phyloP scores from a whole-genome alignment of 2,329 filamentous ascomycete genomes.

The Ophioceras dolichostomum region DNA sequence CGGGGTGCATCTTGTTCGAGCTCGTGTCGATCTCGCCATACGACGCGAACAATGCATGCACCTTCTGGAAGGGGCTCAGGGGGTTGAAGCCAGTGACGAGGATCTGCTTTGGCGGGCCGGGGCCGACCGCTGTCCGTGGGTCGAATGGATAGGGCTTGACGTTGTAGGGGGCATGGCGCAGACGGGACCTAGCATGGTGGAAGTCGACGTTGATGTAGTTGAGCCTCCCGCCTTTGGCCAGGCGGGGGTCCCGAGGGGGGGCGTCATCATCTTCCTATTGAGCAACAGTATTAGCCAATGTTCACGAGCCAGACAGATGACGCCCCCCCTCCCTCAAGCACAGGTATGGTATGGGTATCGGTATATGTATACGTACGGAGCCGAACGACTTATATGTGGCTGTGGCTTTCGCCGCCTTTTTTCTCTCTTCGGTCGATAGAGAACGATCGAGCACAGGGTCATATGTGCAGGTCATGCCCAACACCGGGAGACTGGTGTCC shows the following conservation, averaged over 20 bases:
- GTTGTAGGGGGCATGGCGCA: conserved; percentile 64
- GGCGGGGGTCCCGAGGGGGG: conserved; percentile 70
- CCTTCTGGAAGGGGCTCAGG: conserved; percentile 65
- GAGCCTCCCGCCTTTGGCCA: conserved; percentile 53
- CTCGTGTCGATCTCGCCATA: conserved; percentile 85
- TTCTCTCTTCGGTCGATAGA: conserved; percentile 27
- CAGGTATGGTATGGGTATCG: conserved; percentile 19
- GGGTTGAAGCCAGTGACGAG: conserved; percentile 96
- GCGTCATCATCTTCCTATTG: conserved; percentile 62
- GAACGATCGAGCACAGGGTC: conserved; percentile 41
- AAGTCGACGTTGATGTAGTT: conserved; percentile 59
- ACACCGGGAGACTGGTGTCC: conserved; percentile 39
- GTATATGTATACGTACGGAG: conserved; percentile 46
- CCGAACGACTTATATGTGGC: conserved; percentile 52
- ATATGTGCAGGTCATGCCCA: conserved; percentile 48
- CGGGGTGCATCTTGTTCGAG: conserved; percentile 89
- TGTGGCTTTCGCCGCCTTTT: conserved; percentile 42
- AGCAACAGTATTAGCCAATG: conserved; percentile 42
- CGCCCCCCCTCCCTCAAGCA: conserved; percentile 39
- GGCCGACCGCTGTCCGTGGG: conserved; percentile 69
- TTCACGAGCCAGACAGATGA: conserved; percentile 41
- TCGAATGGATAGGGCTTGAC: conserved; percentile 76
- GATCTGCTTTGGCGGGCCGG: conserved; percentile 79
- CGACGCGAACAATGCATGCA: conserved; percentile 62
- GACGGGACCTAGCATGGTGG: conserved; percentile 58